Conservation (phyloP, 2,329 filamentous ascomycete species). For the Colletotrichum truncatum region DNA sequence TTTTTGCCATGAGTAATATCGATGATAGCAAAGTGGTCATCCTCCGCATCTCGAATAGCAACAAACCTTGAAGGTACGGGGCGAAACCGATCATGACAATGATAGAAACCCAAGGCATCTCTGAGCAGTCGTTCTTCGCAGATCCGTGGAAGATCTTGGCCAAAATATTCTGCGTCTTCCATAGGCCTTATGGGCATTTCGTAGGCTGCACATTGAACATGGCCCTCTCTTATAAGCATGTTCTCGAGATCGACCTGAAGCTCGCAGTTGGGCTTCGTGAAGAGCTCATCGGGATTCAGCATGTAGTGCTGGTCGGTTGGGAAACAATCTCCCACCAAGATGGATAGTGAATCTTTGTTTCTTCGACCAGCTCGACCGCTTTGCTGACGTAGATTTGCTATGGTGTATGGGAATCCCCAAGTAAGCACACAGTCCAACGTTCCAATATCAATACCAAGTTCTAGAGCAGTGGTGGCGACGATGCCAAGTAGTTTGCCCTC, state of each 20-base stretch:
- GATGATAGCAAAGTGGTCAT: slow-evolving; percentile 93
- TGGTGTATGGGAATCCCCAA: slow-evolving; percentile 94
- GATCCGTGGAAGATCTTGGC: slow-evolving; percentile 74
- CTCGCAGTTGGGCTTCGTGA: slow-evolving; percentile 89
- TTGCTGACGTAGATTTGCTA: slow-evolving; percentile 93
- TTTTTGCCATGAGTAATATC: slow-evolving; percentile 87
- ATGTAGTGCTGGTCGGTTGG: slow-evolving; percentile 96
- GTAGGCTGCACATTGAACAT: slow-evolving; percentile 93
- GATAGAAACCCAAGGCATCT: slow-evolving; percentile 85
- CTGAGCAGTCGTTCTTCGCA: slow-evolving; percentile 77
- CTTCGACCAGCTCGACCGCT: slow-evolving; percentile 90
- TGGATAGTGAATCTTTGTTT: slow-evolving; percentile 91
- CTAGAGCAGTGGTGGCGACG: slow-evolving; percentile 90
- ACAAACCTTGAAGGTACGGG: slow-evolving; percentile 86
- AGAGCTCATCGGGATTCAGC: slow-evolving; percentile 93
- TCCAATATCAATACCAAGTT: slow-evolving; percentile 95
- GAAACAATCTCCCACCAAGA: slow-evolving; percentile 89
- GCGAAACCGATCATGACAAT: slow-evolving; percentile 88
- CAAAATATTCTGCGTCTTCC: slow-evolving; percentile 83
- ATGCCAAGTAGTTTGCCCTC: slow-evolving; percentile 93
- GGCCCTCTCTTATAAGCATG: slow-evolving; percentile 89
- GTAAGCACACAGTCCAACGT: slow-evolving; percentile 93
- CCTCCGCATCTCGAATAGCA: slow-evolving; percentile 85
- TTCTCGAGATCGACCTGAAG: slow-evolving; percentile 93
- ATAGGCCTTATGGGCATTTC: slow-evolving; percentile 91